Evolutionary conservation across 495 filamentous ascomycete species (phyloP).

Genomic region (Tuber magnatum): DNA sequence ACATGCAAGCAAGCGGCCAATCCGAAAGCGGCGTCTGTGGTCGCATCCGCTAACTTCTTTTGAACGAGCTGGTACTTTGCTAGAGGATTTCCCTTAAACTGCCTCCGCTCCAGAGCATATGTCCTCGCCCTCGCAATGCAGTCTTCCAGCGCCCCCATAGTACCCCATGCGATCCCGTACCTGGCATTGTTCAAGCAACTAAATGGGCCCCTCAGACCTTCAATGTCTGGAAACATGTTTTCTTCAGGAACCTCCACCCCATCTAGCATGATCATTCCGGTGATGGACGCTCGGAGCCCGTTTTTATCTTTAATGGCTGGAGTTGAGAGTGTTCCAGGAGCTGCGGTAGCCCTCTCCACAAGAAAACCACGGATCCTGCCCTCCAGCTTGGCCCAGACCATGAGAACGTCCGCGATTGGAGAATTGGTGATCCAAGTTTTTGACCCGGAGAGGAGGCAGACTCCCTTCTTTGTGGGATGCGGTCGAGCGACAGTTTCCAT

Average conservation of each 20-base stretch:
- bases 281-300: constrained; percentile 84
- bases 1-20: constrained; percentile 81
- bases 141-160: constrained; percentile 90
- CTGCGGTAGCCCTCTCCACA: constrained; percentile 72
- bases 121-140: constrained; percentile 70
- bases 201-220: constrained; percentile 84
- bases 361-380: constrained; percentile 95
- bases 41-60: constrained; percentile 91
- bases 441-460: constrained; percentile 68
- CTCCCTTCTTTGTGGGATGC: constrained; percentile 81
- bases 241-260: constrained; percentile 78
- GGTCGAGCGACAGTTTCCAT: constrained; percentile 87
- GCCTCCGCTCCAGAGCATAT: constrained; percentile 84
- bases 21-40: constrained; percentile 84
- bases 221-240: constrained; percentile 89
- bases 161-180: constrained; percentile 87
- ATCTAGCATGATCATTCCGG: constrained; percentile 95
- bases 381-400: constrained; percentile 92
- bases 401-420: constrained; percentile 80
- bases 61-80: constrained; percentile 98
- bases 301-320: constrained; percentile 93
- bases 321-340: constrained; percentile 81
- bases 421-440: constrained; percentile 99
- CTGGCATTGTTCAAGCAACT: constrained; percentile 88
- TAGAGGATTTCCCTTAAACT: constrained; percentile 92